Evolutionary conservation across 805 yeast species (phyloP), one percentile per base, ranked within the genome.

Genomic region (Metschnikowia orientalis): DNA sequence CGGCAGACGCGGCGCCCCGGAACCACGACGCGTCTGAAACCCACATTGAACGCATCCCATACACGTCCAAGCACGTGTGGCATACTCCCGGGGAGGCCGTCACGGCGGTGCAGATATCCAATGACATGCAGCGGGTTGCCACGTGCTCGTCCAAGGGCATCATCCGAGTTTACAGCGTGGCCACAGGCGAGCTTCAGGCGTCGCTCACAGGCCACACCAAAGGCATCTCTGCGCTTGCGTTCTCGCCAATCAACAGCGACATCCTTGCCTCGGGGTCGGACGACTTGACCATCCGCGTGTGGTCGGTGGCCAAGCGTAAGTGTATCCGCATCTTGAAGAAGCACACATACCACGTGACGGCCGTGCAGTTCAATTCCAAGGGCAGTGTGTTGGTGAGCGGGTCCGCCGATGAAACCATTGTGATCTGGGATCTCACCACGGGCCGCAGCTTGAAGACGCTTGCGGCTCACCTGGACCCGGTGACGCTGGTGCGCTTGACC

Each of bases 391-490:
- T 92, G 10, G 77, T 84, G 15, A 75, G 89, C 26, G 95, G 95
- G 0, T 77, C 94, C 1, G 76, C 92, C 31, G 98, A 90, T 57
- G 97, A 90, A 53, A 86, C 90, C 32, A 79, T 92, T 10, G 73
- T 89, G 32, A 71, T 90, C 2, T 90, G 98, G 98, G 96, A 90
- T 56, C 73, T 81, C 2, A 63, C 67, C 19, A 64, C 75, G 12
- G 94, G 94, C 1, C 70, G 70, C 23, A 73, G 84, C 35, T 60
- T 87, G 47, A 79, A 82, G 50, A 85, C 94, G 0, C 61, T 90
- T 30, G 82, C 95, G 23, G 97, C 97, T 0, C 98, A 90, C 58
- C 77, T 94, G 0, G 97, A 87, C 46, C 94, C 97, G 0, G 83
- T 92, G 2, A 77, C 85, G 14, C 71, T 85, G 0, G 64, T 89